A percentile compares a stretch with the other conserved stretches of the same genome.
Evolutionary conservation across 805 yeast species (phyloP).

Genomic region (Lipomyces orientalis): DNA sequence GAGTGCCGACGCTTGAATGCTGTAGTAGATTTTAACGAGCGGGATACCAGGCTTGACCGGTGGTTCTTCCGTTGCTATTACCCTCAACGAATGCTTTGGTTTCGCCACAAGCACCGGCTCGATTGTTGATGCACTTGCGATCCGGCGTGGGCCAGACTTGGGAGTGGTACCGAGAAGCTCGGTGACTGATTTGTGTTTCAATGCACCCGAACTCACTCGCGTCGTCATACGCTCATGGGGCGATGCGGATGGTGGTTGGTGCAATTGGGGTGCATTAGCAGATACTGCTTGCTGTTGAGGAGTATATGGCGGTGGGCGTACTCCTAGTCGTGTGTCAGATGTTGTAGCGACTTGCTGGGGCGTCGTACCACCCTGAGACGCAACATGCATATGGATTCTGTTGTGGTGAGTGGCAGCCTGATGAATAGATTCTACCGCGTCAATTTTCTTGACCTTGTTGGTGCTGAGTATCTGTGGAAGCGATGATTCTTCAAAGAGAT

Average conservation of each 20-base stretch:
- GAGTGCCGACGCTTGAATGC: conserved; percentile 86
- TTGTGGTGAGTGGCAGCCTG: conserved; percentile 9
- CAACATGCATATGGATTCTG: neutral
- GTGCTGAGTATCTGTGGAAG: conserved; percentile 40
- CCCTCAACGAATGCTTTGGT: conserved; percentile 21
- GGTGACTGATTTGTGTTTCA: conserved; percentile 37
- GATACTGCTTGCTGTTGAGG: conserved; percentile 1
- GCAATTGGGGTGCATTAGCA: conserved; percentile 35
- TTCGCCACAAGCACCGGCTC: conserved; percentile 18
- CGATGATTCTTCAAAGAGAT: conserved; percentile 43
- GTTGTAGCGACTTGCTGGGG: neutral
- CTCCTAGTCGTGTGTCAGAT: neutral
- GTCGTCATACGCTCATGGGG: conserved; percentile 47
- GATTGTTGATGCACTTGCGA: conserved; percentile 8
- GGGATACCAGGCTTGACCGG: conserved; percentile 48
- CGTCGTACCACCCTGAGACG: neutral
- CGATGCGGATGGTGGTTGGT: conserved; percentile 22
- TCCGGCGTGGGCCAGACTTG: conserved; percentile 17
- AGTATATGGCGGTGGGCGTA: neutral
- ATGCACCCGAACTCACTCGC: conserved; percentile 39
- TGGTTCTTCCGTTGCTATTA: conserved; percentile 45
- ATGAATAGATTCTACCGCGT: conserved; percentile 4
- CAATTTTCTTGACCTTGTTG: conserved; percentile 18
- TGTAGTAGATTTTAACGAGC: conserved; percentile 81
- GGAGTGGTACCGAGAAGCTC: conserved; percentile 37